Conservation (phyloP, 805 yeast genomes). For the Wickerhamomyces queroliae region DNA sequence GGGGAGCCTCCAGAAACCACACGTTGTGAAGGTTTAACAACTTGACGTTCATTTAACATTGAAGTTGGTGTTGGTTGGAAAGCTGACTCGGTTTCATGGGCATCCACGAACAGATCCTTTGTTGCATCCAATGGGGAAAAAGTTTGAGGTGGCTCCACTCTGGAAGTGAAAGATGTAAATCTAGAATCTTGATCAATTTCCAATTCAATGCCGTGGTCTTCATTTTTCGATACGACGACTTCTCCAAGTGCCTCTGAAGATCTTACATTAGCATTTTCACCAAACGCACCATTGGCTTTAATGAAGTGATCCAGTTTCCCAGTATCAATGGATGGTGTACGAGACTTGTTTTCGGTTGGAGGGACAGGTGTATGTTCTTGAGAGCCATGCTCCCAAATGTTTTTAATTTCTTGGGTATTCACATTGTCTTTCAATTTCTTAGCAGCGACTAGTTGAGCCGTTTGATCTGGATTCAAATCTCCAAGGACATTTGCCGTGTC, state of each 20-base stretch:
- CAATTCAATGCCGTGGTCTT: conserved; percentile 16
- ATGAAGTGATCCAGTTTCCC: conserved; percentile 13
- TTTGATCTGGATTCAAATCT: background rate
- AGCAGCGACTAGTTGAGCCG: background rate
- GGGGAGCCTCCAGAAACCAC: background rate
- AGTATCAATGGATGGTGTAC: conserved; percentile 10
- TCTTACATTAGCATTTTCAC: conserved; percentile 11
- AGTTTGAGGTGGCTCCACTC: background rate
- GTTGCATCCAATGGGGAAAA: background rate
- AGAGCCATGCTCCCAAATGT: conserved; percentile 18
- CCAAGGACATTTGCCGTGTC: background rate
- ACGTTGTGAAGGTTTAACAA: background rate
- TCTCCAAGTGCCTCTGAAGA: conserved; percentile 12
- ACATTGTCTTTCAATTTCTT: background rate
- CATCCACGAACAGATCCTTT: background rate
- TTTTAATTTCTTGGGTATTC: conserved; percentile 6
- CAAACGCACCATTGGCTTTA: conserved; percentile 4
- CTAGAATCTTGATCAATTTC: conserved; percentile 16
- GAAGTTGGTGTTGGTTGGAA: background rate
- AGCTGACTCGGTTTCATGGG: background rate
- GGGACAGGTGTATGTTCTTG: conserved; percentile 1
- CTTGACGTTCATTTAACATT: background rate
- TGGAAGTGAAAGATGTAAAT: background rate
- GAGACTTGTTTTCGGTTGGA: background rate
- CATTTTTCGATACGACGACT: conserved; percentile 14